Conservation (phyloP, 306 rosid species). For the Biancaea sappan region DNA sequence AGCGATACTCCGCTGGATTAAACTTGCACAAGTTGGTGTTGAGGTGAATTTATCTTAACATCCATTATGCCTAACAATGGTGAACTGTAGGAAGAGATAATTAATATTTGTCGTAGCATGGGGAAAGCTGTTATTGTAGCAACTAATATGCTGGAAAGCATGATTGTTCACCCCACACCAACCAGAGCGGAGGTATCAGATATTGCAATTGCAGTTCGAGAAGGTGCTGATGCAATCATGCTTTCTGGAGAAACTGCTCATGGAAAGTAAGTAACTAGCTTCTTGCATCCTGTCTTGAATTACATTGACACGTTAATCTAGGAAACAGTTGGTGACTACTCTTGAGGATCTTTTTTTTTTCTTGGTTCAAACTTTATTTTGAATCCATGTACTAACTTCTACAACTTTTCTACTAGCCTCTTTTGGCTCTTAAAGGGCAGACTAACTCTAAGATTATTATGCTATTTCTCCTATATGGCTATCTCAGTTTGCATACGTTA, state of each 20-base stretch:
- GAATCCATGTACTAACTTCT: neutral
- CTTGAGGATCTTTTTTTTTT: neutral
- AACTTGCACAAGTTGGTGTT: neutral
- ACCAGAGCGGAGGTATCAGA: conserved; percentile 99
- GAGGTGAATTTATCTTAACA: conserved; percentile 27
- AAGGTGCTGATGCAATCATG: conserved; percentile 97
- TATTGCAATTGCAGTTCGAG: conserved; percentile 98
- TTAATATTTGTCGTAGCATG: conserved; percentile 90
- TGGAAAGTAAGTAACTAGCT: conserved; percentile 74
- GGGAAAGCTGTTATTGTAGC: conserved; percentile 99
- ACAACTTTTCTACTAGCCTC: neutral
- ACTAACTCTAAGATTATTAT: neutral
- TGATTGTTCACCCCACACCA: conserved; percentile 98
- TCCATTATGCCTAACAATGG: conserved; percentile 20
- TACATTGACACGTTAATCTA: conserved; percentile 7
- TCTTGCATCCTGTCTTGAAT: neutral
- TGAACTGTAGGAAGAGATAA: conserved; percentile 82
- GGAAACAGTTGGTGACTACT: neutral
- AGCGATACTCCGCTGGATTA: neutral
- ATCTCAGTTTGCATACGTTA: neutral
- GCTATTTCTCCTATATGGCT: neutral
- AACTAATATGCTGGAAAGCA: conserved; percentile 98
- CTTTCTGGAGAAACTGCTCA: conserved; percentile 99
- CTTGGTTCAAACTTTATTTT: neutral
- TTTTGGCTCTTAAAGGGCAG: neutral